Conservation (phyloP, 495 filamentous ascomycete species). For the Aspergillus panamensis region DNA sequence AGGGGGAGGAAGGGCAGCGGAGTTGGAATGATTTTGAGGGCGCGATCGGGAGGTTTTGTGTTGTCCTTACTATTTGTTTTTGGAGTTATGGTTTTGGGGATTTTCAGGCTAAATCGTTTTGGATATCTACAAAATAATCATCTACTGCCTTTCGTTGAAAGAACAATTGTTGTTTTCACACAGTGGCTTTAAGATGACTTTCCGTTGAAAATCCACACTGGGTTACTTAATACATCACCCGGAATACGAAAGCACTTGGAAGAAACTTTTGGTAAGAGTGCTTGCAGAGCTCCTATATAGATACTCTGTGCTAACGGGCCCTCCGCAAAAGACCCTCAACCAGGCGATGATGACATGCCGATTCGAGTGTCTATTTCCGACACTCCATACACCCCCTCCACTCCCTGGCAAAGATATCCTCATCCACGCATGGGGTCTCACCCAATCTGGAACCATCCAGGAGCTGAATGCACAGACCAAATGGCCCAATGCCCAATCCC, state of each 20-base stretch:
- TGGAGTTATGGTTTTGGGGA: background rate
- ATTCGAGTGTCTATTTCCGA: slow-evolving; percentile 72
- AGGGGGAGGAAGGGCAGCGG: background rate
- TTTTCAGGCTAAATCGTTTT: no score
- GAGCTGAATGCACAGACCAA: slow-evolving; percentile 61
- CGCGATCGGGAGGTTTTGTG: background rate
- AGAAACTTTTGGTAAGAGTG: background rate
- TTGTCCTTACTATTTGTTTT: background rate
- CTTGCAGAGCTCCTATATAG: slow-evolving; percentile 2
- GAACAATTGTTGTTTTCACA: background rate
- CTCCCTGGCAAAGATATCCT: slow-evolving; percentile 68
- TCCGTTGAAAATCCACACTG: background rate
- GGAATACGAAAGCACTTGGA: slow-evolving; percentile 3
- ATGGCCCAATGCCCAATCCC: slow-evolving; percentile 61
- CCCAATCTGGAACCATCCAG: slow-evolving; percentile 52
- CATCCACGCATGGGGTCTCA: slow-evolving; percentile 74
- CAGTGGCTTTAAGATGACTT: no score
- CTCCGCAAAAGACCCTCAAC: background rate
- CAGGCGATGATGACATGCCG: slow-evolving; percentile 15
- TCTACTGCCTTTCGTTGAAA: background rate
- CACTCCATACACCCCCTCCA: slow-evolving; percentile 56
- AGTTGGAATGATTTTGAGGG: background rate
- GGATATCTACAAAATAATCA: no score
- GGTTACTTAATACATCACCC: slow-evolving; percentile 7
- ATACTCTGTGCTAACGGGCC: background rate